A percentile compares a stretch with the other conserved stretches of the same genome.
phyloP scores from a whole-genome alignment of 2,329 filamentous ascomycete species.

The Cladorrhinum sp. region DNA sequence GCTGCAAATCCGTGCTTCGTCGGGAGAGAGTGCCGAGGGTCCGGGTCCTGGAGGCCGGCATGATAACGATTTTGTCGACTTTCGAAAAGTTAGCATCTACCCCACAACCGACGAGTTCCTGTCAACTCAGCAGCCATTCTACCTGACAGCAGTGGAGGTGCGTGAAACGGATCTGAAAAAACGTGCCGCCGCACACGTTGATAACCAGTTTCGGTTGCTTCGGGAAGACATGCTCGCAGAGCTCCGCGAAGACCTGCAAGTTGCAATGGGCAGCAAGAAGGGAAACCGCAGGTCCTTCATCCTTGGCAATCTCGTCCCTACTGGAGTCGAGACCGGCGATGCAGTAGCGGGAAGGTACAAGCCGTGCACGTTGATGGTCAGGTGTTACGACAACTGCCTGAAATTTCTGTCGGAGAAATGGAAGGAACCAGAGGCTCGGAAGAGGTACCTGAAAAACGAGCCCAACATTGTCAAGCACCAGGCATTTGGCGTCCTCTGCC shows the following conservation, averaged over 20 bases:
- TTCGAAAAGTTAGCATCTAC: constrained; percentile 58
- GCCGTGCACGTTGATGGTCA: constrained; percentile 41
- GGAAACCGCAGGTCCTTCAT: constrained; percentile 38
- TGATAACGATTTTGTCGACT: constrained; percentile 67
- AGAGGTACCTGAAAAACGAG: constrained; percentile 45
- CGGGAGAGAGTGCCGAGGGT: constrained; percentile 53
- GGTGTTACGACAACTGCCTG: constrained; percentile 40
- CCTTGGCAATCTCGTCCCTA: constrained; percentile 39
- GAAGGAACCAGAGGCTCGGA: constrained; percentile 33
- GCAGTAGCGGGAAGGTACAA: constrained; percentile 28
- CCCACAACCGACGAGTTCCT: constrained; percentile 65
- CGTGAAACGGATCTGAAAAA: constrained; percentile 34
- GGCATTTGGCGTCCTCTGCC: constrained; percentile 59
- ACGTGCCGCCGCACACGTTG: constrained; percentile 53
- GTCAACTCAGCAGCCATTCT: constrained; percentile 52
- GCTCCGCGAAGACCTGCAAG: constrained; percentile 58
- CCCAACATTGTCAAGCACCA: constrained; percentile 55
- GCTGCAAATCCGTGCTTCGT: constrained; percentile 31
- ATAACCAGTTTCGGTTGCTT: constrained; percentile 69
- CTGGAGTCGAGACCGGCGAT: constrained; percentile 37
- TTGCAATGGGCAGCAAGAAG: constrained; percentile 47
- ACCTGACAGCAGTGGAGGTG: constrained; percentile 51
- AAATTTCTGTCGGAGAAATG: constrained; percentile 35
- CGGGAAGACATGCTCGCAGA: constrained; percentile 69
- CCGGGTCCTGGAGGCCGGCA: constrained; percentile 61